Evolutionary conservation across 31 red algal genomes (phyloP), one percentile per base, ranked within the genome.

Genomic region (Porphyra umbilicalis): DNA sequence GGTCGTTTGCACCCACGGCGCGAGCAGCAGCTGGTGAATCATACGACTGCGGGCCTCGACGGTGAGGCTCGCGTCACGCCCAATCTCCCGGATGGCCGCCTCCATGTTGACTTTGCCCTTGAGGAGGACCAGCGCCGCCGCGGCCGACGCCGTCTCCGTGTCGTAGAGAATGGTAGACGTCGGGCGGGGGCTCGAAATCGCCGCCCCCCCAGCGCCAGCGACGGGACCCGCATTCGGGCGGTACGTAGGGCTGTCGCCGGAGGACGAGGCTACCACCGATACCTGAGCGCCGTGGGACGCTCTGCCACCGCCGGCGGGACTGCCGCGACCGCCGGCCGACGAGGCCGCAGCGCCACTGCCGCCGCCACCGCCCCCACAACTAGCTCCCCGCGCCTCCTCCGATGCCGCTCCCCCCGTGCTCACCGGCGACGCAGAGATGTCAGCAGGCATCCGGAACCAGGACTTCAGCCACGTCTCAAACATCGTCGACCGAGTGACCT

Each of bases 11-110:
- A 83, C 76, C 83, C 91, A 99, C 32, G 88, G 93, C 44, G 83
- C 86, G 36, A 99, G 78, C 91, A 99, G 94, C 29, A 99, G 83
- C n/a, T 91, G 93, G 79, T 99, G 97, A 91, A 99, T 96, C 91
- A 99, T 88, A 29, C 86, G 79, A 18, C 84, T 96, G 13, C 87
- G 75, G 33, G 90, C 89, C 74, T 92, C 79, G 35, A 86, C 88
- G 31, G 90, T 77, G 40, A 99, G 89, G 35, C 84, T 86, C 2
- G 87, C 75, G 77, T 99, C 97, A 11, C 79, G 81, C 18, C 94
- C 97, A 44, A 99, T 94, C 34, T 81, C 80, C 15, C 97, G 97
- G 30, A 99, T 89, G 13, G 93, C 94, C 35, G 77, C 44, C 88
- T 99, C 89, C 57, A 99, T 85, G 79, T 95, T 92, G 25, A 90